phyloP scores from a whole-genome alignment of 495 filamentous ascomycete species.

The Extremus antarcticus region DNA sequence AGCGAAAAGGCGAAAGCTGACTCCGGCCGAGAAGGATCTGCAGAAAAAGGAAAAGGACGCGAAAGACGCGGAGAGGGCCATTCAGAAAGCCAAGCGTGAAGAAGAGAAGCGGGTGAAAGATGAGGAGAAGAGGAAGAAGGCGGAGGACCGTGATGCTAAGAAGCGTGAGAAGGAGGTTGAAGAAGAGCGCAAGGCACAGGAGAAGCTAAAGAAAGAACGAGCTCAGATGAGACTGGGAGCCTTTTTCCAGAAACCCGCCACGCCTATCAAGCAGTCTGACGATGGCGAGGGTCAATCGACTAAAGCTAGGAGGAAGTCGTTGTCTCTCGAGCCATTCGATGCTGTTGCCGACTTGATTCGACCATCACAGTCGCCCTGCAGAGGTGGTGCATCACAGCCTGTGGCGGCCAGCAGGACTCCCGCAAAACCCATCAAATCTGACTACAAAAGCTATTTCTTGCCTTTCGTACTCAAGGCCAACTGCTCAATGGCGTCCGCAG shows the following conservation, averaged over 20 bases:
- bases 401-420: conserved; percentile 1
- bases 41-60: conserved; percentile 45
- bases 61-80: conserved; percentile 35
- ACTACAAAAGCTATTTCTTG: conserved; percentile 64
- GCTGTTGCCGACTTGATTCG: conserved; percentile 18
- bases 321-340: conserved; percentile 25
- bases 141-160: conserved; percentile 35
- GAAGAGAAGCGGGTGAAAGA: conserved; percentile 32
- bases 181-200: conserved; percentile 51
- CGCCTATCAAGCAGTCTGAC: conserved; percentile 1
- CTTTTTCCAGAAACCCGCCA: conserved; percentile 16
- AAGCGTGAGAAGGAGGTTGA: conserved; percentile 37
- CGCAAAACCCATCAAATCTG: conserved; percentile 33
- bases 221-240: conserved; percentile 24
- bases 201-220: conserved; percentile 58
- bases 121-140: conserved; percentile 31
- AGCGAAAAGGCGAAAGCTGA: conserved; percentile 31
- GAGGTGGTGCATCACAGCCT: background rate
- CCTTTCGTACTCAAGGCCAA: conserved; percentile 31
- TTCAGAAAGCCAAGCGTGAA: conserved; percentile 24
- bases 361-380: conserved; percentile 9
- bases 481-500: conserved; percentile 20
- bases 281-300: background rate
- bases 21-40: conserved; percentile 33
- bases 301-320: conserved; percentile 17